These are phyloP conservation scores for Debaryomyces udenii DNA, from an alignment of 1,139 yeast genomes.

Conservation along the genomic window DNA sequence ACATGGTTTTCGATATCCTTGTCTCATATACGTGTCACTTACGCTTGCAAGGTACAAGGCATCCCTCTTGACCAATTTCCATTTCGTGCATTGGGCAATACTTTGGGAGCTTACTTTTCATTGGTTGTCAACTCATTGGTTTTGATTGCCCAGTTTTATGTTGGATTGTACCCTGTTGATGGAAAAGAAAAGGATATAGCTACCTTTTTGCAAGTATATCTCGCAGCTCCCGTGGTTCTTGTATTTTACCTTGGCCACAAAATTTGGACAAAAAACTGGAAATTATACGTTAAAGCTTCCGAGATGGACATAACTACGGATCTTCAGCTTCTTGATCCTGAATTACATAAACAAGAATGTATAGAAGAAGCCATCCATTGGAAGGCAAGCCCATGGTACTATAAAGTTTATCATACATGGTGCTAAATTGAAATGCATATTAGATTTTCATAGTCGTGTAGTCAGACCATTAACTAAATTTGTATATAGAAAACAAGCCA, in stretches of 20 bases:
- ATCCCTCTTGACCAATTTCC: constrained; percentile 15
- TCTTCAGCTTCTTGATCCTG: constrained; percentile 28
- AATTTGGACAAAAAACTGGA: constrained; percentile 29
- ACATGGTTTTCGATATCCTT: constrained; percentile 40
- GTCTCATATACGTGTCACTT: constrained; percentile 26
- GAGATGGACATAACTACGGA: constrained; percentile 39
- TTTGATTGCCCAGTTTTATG: constrained; percentile 38
- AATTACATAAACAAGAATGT: background rate
- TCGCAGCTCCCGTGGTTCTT: constrained; percentile 32
- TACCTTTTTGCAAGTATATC: constrained; percentile 34
- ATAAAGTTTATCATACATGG: background rate
- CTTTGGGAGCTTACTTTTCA: constrained; percentile 37
- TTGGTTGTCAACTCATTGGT: constrained; percentile 32
- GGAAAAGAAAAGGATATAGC: constrained; percentile 26
- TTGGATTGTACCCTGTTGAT: constrained; percentile 32
- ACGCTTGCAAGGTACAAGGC: constrained; percentile 4
- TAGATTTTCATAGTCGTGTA: constrained; percentile 5
- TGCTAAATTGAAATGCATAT: too few species aligned
- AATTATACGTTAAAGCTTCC: constrained; percentile 23
- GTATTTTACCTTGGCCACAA: constrained; percentile 32
- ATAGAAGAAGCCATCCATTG: background rate
- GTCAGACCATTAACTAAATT: background rate
- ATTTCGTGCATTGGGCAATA: constrained; percentile 32
- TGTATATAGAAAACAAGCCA: constrained; percentile 1
- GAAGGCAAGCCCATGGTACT: constrained; percentile 2